Percentiles rank a stretch among this genome's conserved stretches.
Conservation (phyloP, 495 filamentous ascomycete genomes). For the Aspergillus ellipticus region DNA sequence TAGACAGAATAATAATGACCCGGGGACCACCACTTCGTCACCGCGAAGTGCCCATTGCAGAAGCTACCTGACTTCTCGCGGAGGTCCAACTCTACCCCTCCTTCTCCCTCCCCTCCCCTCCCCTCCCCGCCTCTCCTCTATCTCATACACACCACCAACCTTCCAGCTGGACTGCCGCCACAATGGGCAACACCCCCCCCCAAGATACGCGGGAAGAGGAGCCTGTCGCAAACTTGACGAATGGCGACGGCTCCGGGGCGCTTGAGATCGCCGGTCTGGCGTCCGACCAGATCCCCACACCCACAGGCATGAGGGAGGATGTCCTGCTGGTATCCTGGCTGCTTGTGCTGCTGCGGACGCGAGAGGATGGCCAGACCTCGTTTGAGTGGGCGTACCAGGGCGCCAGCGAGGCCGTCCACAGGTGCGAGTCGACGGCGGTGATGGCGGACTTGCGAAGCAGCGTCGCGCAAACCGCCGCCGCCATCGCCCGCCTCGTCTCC, state of each 20-base stretch:
- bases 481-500: slow-evolving; percentile 21
- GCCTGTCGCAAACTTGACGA: slow-evolving; percentile 1
- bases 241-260: slow-evolving; percentile 10
- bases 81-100: slow-evolving; percentile 1
- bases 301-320: slow-evolving; percentile 36
- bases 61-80: too few relatives aligned
- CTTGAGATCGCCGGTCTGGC: slow-evolving; percentile 21
- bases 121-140: too few relatives aligned
- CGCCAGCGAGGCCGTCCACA: slow-evolving; percentile 3
- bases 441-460: slow-evolving; percentile 23
- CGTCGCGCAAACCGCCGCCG: slow-evolving; percentile 16
- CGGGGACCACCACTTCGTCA: too few relatives aligned
- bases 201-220: slow-evolving; percentile 10
- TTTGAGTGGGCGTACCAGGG: slow-evolving; percentile 37
- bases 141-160: slow-evolving; percentile 7
- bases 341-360: slow-evolving; percentile 34
- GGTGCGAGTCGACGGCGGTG: slow-evolving; percentile 20
- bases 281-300: slow-evolving; percentile 10
- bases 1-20: too few relatives aligned
- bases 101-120: not conserved
- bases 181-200: slow-evolving; percentile 28
- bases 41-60: too few relatives aligned
- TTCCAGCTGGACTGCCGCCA: slow-evolving; percentile 14
- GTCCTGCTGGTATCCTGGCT: slow-evolving; percentile 43
- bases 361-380: slow-evolving; percentile 32